Evolutionary conservation across 148 eudicot genomes (phyloP), one percentile per base, ranked within the genome.

Genomic region (Cornus controversa): DNA sequence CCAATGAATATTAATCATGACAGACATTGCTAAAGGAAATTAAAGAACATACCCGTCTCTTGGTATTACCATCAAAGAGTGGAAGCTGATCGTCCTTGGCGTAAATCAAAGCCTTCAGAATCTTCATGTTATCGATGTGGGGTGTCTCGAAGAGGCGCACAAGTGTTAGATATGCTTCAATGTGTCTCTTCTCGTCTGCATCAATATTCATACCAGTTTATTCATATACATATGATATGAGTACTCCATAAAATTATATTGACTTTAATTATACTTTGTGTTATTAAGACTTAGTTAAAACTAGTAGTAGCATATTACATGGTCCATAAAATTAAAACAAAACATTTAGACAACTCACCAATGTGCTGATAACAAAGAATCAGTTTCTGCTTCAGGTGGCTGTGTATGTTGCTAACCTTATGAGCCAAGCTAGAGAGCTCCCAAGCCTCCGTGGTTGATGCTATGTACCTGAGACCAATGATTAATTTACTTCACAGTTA

Each of bases 371-470:
- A 70, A 63, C 92, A 93, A 57, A 78, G 86, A 75, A 66, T 85
- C 68, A 89, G 74, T 42, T 90, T 90, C 57, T 81, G 79, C 77
- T 71, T 80, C n/a, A 93, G 85, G 86, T 90, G 93, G 2, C 85
- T 87, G 50, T 80, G 77, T 74, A 91, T 91, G 84, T 84, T 86
- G 72, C 76, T 77, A 66, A 91, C 88, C 86, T 90, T 93, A 62
- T 93, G 91, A 36, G 91, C 89, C 87, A 93, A 78, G 67, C 91
- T 90, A 26, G 87, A 81, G 14, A 93, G 81, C 84, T 93, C 98
- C 98, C 98, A 93, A 36, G 96, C 87, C 83, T 90, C 93, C 5
- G 93, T 78, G 27, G 93, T 89, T 37, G 95, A 80, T n/a, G 88
- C 79, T 60, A 85, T 68, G 27, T 85, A 86, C 88, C 97, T 93